Evolutionary conservation across 1,139 yeast genomes (phyloP), one percentile per base, ranked within the genome.

Genomic region (Sugiyamaella grinbergsii): DNA sequence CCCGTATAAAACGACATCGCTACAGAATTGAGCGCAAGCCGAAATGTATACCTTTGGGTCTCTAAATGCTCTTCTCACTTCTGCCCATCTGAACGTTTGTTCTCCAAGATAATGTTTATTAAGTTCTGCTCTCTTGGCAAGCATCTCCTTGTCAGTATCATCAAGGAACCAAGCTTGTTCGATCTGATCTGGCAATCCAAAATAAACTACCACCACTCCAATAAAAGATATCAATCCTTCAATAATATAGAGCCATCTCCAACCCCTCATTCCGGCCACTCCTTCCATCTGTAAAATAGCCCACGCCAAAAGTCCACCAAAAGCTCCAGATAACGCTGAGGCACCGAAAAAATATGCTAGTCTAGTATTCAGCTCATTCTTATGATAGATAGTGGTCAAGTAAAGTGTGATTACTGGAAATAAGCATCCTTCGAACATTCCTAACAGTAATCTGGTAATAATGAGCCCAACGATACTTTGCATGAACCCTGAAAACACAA

Each of bases 231-330:
- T 72, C 4, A 81, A 72, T 51, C 93, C 93, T 64, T 85, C 93
- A 56, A 85, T 76, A 56, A 85, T 78, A 66, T 81, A 85, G 54
- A 85, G 74, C 85, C 88, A 84, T 66, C 80, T 75, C 91, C 91
- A 85, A 16, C 85, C 73, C 15, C 79, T 59, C 32, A 59, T 51
- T 5, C 63, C 64, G 5, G 56, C 62, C 13, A 54, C 53, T 4
- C 66, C 65, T 33, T 63, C 57, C 61, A 66, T 59, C n/a, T 58
- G 54, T 28, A 56, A 54, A 81, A 85, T 55, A 2, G 63, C 73
- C 50, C 59, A 67, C 5, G 72, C 69, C 38, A 68, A 57, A 10
- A 67, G 48, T 1, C 70, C 69, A 4, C 69, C 65, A 51, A 68
- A 64, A 10, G 69, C 70, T 16, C 72, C 72, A 2, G 73, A 63